Percentiles rank a stretch among this genome's conserved stretches.
Evolutionary conservation across 2,329 filamentous ascomycete species (phyloP).

Genomic region (Calonectria pauciramosa): DNA sequence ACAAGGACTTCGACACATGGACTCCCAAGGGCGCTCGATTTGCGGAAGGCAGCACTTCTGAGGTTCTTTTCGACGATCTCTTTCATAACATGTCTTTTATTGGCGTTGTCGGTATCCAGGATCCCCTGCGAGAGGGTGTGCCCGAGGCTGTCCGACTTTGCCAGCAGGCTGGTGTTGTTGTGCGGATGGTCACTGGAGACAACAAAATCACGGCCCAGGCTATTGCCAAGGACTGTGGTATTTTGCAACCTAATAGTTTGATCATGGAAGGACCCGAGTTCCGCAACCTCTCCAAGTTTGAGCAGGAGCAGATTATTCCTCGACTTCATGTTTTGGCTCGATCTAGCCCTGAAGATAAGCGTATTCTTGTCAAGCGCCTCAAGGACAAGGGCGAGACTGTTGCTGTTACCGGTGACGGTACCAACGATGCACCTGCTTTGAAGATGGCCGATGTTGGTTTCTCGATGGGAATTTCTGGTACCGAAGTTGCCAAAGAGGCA

Average conservation of each 20-base stretch:
- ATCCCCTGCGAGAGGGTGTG: constrained; percentile 83
- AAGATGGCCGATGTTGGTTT: constrained; percentile 88
- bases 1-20: constrained; percentile 88
- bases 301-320: constrained; percentile 78
- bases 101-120: constrained; percentile 83
- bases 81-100: constrained; percentile 78
- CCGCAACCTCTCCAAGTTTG: constrained; percentile 75
- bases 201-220: constrained; percentile 84
- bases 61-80: constrained; percentile 76
- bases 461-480: constrained; percentile 88
- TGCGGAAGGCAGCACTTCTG: constrained; percentile 67
- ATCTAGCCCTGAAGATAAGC: constrained; percentile 84
- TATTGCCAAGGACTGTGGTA: constrained; percentile 84
- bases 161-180: constrained; percentile 81
- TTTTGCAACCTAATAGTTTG: constrained; percentile 75
- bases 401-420: constrained; percentile 86
- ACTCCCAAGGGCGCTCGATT: constrained; percentile 76
- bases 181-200: constrained; percentile 90
- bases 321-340: constrained; percentile 79
- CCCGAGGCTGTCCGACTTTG: constrained; percentile 79
- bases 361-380: constrained; percentile 77
- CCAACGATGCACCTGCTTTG: constrained; percentile 85
- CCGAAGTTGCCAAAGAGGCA: constrained; percentile 87
- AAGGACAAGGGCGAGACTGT: constrained; percentile 83
- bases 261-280: constrained; percentile 86